Percentiles rank a stretch among this genome's conserved stretches.
These are phyloP conservation scores for Elongisporangium undulatum DNA, from an alignment of 352 stramenopile species.

Conservation along the genomic window DNA sequence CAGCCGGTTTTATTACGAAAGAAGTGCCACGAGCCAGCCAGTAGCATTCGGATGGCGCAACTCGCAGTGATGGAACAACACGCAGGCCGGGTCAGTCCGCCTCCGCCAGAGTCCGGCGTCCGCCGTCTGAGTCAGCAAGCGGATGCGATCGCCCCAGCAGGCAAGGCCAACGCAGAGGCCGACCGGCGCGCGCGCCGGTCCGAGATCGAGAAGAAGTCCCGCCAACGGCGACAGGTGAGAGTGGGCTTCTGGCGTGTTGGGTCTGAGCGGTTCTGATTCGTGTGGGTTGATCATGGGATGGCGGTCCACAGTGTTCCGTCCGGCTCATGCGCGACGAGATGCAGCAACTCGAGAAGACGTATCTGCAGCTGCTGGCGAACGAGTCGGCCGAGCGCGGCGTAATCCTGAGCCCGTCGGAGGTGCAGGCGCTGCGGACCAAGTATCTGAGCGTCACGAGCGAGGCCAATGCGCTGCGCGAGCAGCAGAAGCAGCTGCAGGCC, in stretches of 20 bases:
- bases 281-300: slow-evolving; percentile 1
- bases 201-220: slow-evolving; percentile 60
- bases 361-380: slow-evolving; percentile 23
- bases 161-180: slow-evolving; percentile 3
- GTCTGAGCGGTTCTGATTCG: not conserved
- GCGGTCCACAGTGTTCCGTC: slow-evolving; percentile 25
- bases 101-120: not conserved
- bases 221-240: slow-evolving; percentile 21
- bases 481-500: slow-evolving; percentile 40
- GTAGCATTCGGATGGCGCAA: not conserved
- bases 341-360: slow-evolving; percentile 40
- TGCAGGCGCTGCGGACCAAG: slow-evolving; percentile 19
- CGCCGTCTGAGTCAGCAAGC: not conserved
- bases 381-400: slow-evolving; percentile 15
- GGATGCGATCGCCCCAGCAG: slow-evolving; percentile 6
- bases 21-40: not conserved
- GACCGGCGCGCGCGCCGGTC: slow-evolving; percentile 33
- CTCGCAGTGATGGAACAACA: not conserved
- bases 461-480: slow-evolving; percentile 33
- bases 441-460: slow-evolving; percentile 38
- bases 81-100: not conserved
- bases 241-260: slow-evolving; percentile 1
- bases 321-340: slow-evolving; percentile 49
- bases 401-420: slow-evolving; percentile 22
- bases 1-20: not conserved